Evolutionary conservation across 768 basidiomycete species (phyloP), one percentile per base, ranked within the genome.

Genomic region (Lepiota subincarnata): DNA sequence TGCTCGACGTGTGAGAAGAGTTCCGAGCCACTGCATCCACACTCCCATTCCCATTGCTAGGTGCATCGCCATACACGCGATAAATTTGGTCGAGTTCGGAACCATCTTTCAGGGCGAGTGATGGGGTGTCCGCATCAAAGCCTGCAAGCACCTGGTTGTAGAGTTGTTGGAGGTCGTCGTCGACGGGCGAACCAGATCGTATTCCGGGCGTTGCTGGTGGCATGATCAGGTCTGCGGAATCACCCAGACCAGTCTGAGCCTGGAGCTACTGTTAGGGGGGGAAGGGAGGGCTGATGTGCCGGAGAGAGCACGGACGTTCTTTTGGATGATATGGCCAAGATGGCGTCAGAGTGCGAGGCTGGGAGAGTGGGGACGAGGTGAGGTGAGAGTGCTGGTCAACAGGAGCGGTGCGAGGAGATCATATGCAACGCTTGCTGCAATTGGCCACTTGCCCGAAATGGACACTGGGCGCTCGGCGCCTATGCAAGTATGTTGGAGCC

Each of bases 61-160:
- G 41, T 41, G 38, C 65, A 56, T 63, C 55, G 48, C 67, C 62
- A 63, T 75, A 68, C 26, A 62, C 66, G 39, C 60, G 70, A 62
- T 72, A 74, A 49, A 72, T 70, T 60, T 69, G 71, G 54, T 71
- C 70, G 39, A 70, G 53, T 57, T 73, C 66, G 16, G 45, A 40
- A 16, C 28, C 28, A 26, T 61, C 63, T 43, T 73, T 72, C 35
- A 65, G 63, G 31, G 69, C 55, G 39, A 58, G 35, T 41, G 57
- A 43, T 28, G 64, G 56, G 6, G 50, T 55, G 22, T 76, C 76
- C 6, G 86, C 82, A 26, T 75, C 68, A 60, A 87, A 89, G 24
- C 79, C 80, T 41, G 80, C 80, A 73, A 84, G 84, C 18, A 89
- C 87, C 65, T 87, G 84, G 57, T 88, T 80, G 67, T 89, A 90